Base-by-base conservation (phyloP, 805 yeast species). In the Brettanomyces anomalus region DNA sequence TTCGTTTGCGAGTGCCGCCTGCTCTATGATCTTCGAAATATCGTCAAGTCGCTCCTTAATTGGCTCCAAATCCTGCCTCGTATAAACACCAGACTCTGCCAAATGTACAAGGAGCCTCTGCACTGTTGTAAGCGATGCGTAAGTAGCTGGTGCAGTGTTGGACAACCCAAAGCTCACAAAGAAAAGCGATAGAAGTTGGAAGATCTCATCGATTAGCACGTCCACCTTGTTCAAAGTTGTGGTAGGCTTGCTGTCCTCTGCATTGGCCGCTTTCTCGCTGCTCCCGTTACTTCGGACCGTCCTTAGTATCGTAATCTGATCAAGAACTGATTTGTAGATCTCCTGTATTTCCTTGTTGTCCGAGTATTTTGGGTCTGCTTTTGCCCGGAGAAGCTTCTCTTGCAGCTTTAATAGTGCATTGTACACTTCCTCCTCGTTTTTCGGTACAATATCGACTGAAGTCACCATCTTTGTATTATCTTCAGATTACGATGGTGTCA, bases 121-220 rank as follows among this genome's bases (percentile, higher is more conserved):
- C 17, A 93, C 95, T 0, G 97, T 87, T 35, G 88, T 72, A 35
- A 90, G 66, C 3, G 95, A 85, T 5, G 95, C 90, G 63, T 85
- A 93, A 1, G 96, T 85, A 4, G 97, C 96, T 1, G 97, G 96
- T 1, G 96, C 95, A 31, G 87, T 75, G 52, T 87, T 81, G 38
- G 84, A 83, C 52, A 87, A 68, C 3, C 99, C 99, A 46, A 94
- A 93, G 2, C 97, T 86, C 55, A 90, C 76, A 61, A 89, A 86
- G 50, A 93, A 83, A 41, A 93, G 70, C 13, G 95, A 83, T 37
- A 90, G 65, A 39, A 93, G 65, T 61, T 90, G 96, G 71, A 90
- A 87, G 18, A 85, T 85, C 54, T 89, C 97, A 60, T 89, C 97
- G 36, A 86, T 69, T 10, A 85, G 71, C 8, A 77, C 68, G 55